A percentile compares a stretch with the other conserved stretches of the same genome.
Evolutionary conservation across 192 early-diverging fungal genomes (phyloP).

Genomic region (Tieghemiomyces parasiticus): DNA sequence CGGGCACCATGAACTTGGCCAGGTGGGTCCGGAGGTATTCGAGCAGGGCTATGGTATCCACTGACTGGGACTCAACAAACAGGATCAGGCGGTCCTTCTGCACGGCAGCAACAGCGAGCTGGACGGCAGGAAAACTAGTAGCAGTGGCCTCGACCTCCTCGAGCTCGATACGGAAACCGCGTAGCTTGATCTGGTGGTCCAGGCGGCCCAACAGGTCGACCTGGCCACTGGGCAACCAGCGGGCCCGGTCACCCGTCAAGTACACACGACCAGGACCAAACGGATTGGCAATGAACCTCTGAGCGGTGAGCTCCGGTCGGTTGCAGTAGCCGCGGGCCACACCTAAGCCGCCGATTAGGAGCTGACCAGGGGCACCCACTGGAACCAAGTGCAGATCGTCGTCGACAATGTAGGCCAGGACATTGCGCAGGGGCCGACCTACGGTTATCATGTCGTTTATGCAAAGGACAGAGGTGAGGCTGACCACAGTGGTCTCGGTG

Average conservation of each 20-base stretch:
- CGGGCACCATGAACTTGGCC: not conserved
- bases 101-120: not conserved
- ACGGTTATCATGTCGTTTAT: not conserved
- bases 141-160: not conserved
- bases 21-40: not conserved
- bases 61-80: not conserved
- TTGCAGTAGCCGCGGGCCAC: slow-evolving; percentile 6
- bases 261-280: slow-evolving; percentile 8
- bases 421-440: not conserved
- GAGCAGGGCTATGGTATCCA: not conserved
- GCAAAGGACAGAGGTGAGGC: not conserved
- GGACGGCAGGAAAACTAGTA: not conserved
- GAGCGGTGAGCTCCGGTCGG: not conserved
- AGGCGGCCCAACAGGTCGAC: not conserved
- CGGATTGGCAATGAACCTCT: slow-evolving; percentile 6
- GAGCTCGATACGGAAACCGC: slow-evolving; percentile 5
- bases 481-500: not conserved
- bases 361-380: not conserved
- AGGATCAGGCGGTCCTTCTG: not conserved
- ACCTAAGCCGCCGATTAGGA: not conserved
- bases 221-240: not conserved
- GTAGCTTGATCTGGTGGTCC: slow-evolving; percentile 7
- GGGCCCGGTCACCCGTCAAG: not conserved
- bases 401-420: not conserved
- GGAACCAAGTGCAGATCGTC: not conserved